Base-by-base conservation (phyloP, 2,329 filamentous ascomycete genomes). In the Epicoccum sorghinum region DNA sequence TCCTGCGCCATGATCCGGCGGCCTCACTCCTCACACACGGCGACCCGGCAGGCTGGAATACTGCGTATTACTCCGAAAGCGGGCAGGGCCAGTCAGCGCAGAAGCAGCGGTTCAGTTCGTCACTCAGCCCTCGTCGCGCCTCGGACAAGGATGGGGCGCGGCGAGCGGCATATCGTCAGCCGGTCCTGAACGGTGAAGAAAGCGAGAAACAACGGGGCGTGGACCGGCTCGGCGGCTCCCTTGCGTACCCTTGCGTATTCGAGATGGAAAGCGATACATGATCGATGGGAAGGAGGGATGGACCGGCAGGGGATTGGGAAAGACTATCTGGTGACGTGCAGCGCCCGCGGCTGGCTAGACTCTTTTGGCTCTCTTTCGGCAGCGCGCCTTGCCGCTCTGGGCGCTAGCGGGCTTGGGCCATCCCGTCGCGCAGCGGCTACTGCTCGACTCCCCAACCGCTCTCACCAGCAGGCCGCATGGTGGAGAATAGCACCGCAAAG, bases 21-120 rank as follows among this genome's bases (percentile, higher is more conserved):
- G 60, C 60, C 52, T 61, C 55, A 52, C 52, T 59, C 55, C 62
- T 55, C 59, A 52, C 61, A 64, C 58, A 67, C 48, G 12, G 43
- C 44, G 64, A 63, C 69, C 72, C 71, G 68, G 57, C 61, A 62
- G 61, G 18, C 38, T 61, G 72, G 70, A 52, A 43, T 52, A 47
- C 69, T 74, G 70, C 70, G 68, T 71, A 71, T 69, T 61, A 48
- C 64, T 68, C 71, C 69, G 64, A 73, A 73, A 71, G 66, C 48
- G 62, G 68, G 58, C 56, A 61, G 53, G 55, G 60, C 61, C 66
- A 62, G 57, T 62, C 54, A 52, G 52, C 36, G 50, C 38, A 45
- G 47, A 39, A 32, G 39, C 52, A 57, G 61, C 61, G 47, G 43
- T 43, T 33, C 33, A 51, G 33, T 47, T 43, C 39, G 37, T 50